A percentile compares a stretch with the other conserved stretches of the same genome.
Evolutionary conservation across 2,329 filamentous ascomycete species (phyloP).

Genomic region (Didymella arachidicola): DNA sequence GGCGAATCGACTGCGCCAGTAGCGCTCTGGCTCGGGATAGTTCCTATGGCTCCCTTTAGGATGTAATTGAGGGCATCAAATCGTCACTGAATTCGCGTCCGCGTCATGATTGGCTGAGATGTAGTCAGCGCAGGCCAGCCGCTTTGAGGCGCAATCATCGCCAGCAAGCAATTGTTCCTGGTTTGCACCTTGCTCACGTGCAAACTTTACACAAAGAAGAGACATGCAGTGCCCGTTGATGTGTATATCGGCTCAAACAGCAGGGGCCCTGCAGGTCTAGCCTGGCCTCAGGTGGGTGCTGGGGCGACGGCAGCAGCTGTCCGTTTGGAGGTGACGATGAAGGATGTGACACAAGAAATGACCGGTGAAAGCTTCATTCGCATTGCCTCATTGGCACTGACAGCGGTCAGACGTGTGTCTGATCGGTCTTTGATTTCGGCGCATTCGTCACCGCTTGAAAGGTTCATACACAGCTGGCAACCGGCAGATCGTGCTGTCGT

Average conservation of each 20-base stretch:
- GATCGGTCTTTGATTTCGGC: conserved; percentile 23
- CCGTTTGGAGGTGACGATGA: conserved; percentile 8
- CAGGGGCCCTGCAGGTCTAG: conserved; percentile 19
- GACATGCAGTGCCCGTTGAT: conserved; percentile 11
- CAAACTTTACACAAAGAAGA: conserved; percentile 23
- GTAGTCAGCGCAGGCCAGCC: neutral
- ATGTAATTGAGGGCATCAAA: neutral
- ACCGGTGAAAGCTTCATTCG: conserved; percentile 37
- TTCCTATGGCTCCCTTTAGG: neutral
- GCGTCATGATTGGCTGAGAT: neutral
- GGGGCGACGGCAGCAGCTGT: conserved; percentile 24
- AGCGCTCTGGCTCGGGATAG: neutral
- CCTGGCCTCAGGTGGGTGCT: conserved; percentile 26
- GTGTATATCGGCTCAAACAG: conserved; percentile 12
- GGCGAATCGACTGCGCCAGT: conserved; percentile 10
- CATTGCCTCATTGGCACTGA: conserved; percentile 19
- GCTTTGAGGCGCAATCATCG: neutral
- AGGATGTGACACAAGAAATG: conserved; percentile 35
- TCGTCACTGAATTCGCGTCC: neutral
- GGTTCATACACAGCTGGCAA: conserved; percentile 27
- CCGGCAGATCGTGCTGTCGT: neutral
- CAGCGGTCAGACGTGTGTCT: conserved; percentile 10
- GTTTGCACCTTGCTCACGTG: conserved; percentile 25
- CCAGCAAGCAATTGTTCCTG: conserved; percentile 18
- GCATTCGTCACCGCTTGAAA: conserved; percentile 28